A percentile compares a stretch with the other conserved stretches of the same genome.
phyloP scores from a whole-genome alignment of 1,284 basidiomycete genomes.

The Trichosporon ovoides region DNA sequence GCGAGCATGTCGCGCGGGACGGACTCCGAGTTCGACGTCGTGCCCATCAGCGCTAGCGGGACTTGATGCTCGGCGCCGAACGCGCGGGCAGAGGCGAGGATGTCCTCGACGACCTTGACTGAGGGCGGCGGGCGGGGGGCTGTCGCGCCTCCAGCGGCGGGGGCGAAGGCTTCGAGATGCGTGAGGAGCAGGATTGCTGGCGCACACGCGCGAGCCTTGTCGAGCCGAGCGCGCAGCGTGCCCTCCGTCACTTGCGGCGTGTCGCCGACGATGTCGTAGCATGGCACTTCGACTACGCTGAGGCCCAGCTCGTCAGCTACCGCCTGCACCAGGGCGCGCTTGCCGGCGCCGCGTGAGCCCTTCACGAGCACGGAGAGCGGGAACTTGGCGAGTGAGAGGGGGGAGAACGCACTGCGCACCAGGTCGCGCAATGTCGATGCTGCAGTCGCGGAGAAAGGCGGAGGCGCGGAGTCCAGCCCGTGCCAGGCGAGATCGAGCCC shows the following conservation, averaged over 20 bases:
- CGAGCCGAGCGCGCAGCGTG: conserved; percentile 67
- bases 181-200: conserved; percentile 81
- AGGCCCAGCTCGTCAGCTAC: conserved; percentile 49
- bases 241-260: conserved; percentile 74
- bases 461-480: conserved; percentile 18
- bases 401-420: conserved; percentile 25
- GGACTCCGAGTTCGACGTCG: conserved; percentile 63
- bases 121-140: conserved; percentile 28
- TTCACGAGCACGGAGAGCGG: conserved; percentile 50
- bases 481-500: conserved; percentile 31
- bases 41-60: conserved; percentile 66
- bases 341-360: conserved; percentile 54
- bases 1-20: conserved; percentile 64
- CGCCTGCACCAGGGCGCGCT: conserved; percentile 45
- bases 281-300: conserved; percentile 77
- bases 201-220: conserved; percentile 70
- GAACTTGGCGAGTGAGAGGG: conserved; percentile 23
- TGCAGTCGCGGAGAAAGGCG: conserved; percentile 24
- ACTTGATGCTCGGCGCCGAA: conserved; percentile 50
- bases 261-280: conserved; percentile 78
- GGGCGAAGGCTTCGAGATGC: conserved; percentile 75
- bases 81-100: conserved; percentile 18
- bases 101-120: conserved; percentile 35
- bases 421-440: conserved; percentile 32
- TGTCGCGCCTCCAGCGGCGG: conserved; percentile 62